A percentile compares a stretch with the other conserved stretches of the same genome.
Evolutionary conservation across 345 rosid species (phyloP).

Genomic region (Passiflora organensis): DNA sequence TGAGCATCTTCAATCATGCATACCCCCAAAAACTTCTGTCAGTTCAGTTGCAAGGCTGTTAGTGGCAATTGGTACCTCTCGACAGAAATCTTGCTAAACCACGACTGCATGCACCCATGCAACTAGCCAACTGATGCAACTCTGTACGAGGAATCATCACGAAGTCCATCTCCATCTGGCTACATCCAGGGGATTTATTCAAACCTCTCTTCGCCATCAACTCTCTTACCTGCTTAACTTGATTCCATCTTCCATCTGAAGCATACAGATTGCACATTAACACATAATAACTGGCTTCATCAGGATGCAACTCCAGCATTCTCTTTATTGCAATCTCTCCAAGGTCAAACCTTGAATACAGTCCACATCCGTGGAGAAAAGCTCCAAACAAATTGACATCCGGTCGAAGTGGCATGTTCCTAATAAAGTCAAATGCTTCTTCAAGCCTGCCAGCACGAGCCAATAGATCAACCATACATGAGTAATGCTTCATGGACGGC

Average conservation of each 20-base stretch:
- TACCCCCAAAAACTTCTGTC: no score
- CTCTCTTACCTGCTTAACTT: conserved; percentile 53
- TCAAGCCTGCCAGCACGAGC: conserved; percentile 86
- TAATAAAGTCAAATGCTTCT: conserved; percentile 66
- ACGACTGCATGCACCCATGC: no score
- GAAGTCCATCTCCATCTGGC: conserved; percentile 45
- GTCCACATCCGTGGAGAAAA: conserved; percentile 83
- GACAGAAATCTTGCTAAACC: no score
- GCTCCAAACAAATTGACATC: conserved; percentile 57
- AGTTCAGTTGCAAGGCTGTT: no score
- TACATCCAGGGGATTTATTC: conserved; percentile 52
- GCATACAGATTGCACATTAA: conserved; percentile 74
- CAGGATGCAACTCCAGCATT: conserved; percentile 61
- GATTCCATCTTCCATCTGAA: conserved; percentile 77
- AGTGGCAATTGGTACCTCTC: no score
- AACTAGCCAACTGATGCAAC: no score
- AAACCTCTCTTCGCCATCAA: conserved; percentile 65
- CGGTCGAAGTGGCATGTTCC: conserved; percentile 67
- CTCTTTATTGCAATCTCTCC: conserved; percentile 60
- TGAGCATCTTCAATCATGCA: no score
- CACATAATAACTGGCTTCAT: conserved; percentile 73
- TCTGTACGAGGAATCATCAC: not conserved
- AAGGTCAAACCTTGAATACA: conserved; percentile 79
- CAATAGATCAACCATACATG: conserved; percentile 76
- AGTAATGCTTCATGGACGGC: conserved; percentile 72